Conservation (phyloP, 371 early-diverging fungal genomes). For the Blakeslea trispora region DNA sequence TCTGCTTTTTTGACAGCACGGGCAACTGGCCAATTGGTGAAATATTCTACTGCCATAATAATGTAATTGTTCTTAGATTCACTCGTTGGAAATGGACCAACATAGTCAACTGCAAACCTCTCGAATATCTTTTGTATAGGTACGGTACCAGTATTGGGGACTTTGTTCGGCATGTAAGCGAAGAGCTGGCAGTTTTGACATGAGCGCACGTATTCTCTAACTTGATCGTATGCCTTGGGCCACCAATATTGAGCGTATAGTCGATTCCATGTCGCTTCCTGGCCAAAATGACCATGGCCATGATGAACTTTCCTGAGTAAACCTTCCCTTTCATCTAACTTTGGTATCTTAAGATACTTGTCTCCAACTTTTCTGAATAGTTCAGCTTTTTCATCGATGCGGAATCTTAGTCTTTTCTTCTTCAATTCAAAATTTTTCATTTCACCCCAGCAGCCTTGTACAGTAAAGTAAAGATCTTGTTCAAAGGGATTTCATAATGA, state of each 20-base stretch:
- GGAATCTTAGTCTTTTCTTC: too few species aligned
- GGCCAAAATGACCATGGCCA: conserved; percentile 16
- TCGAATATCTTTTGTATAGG: conserved; percentile 23
- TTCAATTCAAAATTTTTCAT: too few species aligned
- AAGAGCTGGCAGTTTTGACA: not conserved
- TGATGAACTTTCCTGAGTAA: too few species aligned
- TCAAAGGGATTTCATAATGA: too few species aligned
- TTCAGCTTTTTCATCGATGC: too few species aligned
- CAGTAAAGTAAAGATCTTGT: too few species aligned
- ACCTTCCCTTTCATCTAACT: too few species aligned
- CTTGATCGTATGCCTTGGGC: conserved; percentile 5
- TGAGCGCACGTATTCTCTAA: not conserved
- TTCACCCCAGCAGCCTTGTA: too few species aligned
- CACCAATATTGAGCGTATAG: conserved; percentile 7
- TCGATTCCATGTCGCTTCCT: conserved; percentile 4
- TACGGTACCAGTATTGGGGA: not conserved
- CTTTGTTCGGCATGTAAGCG: not conserved
- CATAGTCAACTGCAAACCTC: conserved; percentile 36
- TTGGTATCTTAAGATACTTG: too few species aligned
- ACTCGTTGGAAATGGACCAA: conserved; percentile 30
- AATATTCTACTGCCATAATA: conserved; percentile 44
- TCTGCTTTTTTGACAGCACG: conserved; percentile 30
- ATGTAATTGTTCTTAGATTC: conserved; percentile 37
- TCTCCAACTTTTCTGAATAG: too few species aligned
- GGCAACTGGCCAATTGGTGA: conserved; percentile 43